These are phyloP conservation scores for Blastocystis hominis DNA, from an alignment of 352 stramenopile species.

Conservation along the genomic window DNA sequence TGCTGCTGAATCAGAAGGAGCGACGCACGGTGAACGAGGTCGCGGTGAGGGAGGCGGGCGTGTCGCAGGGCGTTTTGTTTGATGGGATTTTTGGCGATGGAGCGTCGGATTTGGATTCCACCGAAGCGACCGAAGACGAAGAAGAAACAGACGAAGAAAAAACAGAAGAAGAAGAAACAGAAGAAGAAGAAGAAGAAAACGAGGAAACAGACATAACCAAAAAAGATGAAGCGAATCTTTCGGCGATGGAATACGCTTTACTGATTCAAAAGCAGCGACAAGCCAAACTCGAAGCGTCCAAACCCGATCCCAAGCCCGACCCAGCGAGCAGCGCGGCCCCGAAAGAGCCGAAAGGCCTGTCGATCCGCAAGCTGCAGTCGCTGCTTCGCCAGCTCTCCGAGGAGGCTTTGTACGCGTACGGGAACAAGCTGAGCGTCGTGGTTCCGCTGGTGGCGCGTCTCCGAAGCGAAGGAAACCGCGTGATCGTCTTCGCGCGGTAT, in stretches of 20 bases:
- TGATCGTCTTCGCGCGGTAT: slow-evolving; percentile 32
- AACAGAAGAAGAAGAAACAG: not conserved
- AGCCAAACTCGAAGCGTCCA: not conserved
- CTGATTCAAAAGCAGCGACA: not conserved
- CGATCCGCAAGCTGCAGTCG: not conserved
- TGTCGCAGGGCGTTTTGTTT: not conserved
- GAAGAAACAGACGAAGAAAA: not conserved
- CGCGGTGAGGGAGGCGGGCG: not conserved
- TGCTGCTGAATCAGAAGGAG: slow-evolving; percentile 20
- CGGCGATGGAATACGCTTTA: too few relatives aligned
- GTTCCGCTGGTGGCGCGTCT: not conserved
- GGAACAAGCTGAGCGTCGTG: slow-evolving; percentile 11
- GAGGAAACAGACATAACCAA: not conserved
- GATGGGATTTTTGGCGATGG: slow-evolving; percentile 11
- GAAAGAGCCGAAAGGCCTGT: not conserved
- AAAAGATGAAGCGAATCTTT: too few relatives aligned
- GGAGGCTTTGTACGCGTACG: not conserved
- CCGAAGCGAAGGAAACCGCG: not conserved
- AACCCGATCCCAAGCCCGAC: not conserved
- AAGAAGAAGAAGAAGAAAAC: not conserved
- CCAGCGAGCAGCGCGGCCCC: not conserved
- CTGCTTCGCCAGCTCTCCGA: not conserved
- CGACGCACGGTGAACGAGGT: not conserved
- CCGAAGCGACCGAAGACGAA: not conserved
- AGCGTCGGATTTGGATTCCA: not conserved